Evolutionary conservation across 2,329 filamentous ascomycete species (phyloP).

Genomic region (Mariannaea sp.): DNA sequence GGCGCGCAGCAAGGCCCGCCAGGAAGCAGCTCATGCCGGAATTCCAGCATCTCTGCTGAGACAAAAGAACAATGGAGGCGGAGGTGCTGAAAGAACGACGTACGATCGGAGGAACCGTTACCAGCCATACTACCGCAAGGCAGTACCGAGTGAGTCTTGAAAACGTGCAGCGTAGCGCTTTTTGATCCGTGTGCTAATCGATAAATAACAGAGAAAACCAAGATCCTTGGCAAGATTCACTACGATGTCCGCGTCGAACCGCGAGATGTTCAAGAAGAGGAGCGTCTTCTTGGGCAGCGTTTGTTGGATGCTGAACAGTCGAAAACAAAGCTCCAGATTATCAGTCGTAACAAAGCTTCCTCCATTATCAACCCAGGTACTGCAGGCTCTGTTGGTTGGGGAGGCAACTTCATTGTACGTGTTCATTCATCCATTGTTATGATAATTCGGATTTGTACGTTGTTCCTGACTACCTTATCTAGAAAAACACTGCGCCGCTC

Average conservation of each 20-base stretch:
- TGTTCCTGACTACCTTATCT: conserved; percentile 22
- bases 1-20: conserved; percentile 55
- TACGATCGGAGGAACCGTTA: conserved; percentile 51
- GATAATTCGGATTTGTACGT: conserved; percentile 20
- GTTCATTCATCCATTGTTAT: background rate
- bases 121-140: conserved; percentile 69
- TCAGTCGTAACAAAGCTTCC: conserved; percentile 55
- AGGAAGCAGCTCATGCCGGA: conserved; percentile 61
- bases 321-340: conserved; percentile 55
- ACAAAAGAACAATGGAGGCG: conserved; percentile 42
- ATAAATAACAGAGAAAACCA: conserved; percentile 72
- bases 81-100: conserved; percentile 52
- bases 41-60: conserved; percentile 62
- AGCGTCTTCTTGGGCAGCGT: conserved; percentile 64
- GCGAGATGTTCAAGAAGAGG: conserved; percentile 72
- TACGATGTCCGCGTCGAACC: conserved; percentile 79
- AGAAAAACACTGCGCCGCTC: conserved; percentile 59
- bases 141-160: conserved; percentile 70
- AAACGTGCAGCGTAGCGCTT: conserved; percentile 1
- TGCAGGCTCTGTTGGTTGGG: conserved; percentile 45
- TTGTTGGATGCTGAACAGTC: conserved; percentile 56
- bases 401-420: conserved; percentile 62
- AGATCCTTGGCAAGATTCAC: conserved; percentile 71
- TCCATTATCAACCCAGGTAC: conserved; percentile 62
- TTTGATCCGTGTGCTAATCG: conserved; percentile 28